Conservation (phyloP, 345 rosid genomes). For the Citrus reticulata region DNA sequence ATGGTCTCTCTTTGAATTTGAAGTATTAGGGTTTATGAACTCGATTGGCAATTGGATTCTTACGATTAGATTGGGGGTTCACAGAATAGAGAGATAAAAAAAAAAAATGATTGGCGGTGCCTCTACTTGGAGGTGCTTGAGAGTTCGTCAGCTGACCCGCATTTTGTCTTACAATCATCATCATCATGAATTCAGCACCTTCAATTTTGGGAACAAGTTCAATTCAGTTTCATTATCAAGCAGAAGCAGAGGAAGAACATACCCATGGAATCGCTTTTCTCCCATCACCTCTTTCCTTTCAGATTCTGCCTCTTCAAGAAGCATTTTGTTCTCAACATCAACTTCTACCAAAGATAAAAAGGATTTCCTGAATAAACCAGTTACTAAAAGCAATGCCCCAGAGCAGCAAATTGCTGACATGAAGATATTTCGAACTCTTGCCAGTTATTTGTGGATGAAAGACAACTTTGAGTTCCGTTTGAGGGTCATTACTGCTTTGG, state of each 20-base stretch:
- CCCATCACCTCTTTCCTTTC: constrained; percentile 33
- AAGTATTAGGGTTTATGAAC: not conserved
- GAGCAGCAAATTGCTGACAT: constrained; percentile 40
- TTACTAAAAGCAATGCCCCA: not conserved
- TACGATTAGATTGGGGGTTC: not conserved
- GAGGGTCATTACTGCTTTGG: constrained; percentile 78
- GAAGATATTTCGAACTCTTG: constrained; percentile 78
- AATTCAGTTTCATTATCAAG: constrained; percentile 5
- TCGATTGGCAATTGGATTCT: not conserved
- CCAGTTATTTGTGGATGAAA: constrained; percentile 82
- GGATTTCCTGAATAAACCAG: constrained; percentile 19
- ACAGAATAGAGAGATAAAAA: not conserved
- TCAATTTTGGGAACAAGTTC: constrained; percentile 10
- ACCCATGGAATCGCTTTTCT: constrained; percentile 14
- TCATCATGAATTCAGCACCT: not conserved
- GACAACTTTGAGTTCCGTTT: constrained; percentile 79
- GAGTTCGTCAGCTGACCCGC: constrained; percentile 4
- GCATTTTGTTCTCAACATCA: constrained; percentile 44
- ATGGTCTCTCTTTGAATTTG: not conserved
- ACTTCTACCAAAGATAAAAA: constrained; percentile 27
- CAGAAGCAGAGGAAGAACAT: not conserved
- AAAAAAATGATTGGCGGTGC: constrained; percentile 16
- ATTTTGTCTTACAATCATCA: not conserved
- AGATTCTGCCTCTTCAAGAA: constrained; percentile 20
- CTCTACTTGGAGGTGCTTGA: constrained; percentile 14